Evolutionary conservation across 768 basidiomycete species (phyloP).

Genomic region (Terana coerulea): DNA sequence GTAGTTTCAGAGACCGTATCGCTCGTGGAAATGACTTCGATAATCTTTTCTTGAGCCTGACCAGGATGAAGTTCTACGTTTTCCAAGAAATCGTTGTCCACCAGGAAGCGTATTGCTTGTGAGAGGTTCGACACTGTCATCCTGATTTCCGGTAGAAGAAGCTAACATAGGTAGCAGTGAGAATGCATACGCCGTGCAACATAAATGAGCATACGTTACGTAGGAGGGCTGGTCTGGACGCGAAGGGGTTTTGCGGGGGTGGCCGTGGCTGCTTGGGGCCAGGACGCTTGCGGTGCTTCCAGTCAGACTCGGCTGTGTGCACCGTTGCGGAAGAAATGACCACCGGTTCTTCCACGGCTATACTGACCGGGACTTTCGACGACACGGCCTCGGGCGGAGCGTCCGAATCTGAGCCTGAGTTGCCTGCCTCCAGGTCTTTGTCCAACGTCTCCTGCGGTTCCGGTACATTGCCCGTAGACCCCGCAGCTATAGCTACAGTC

Average conservation of each 20-base stretch:
- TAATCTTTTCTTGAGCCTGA: slow-evolving; percentile 59
- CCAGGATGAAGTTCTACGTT: slow-evolving; percentile 81
- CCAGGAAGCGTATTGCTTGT: slow-evolving; percentile 87
- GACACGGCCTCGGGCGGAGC: slow-evolving; percentile 56
- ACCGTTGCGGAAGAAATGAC: background rate
- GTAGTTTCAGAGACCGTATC: background rate
- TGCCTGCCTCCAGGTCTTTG: background rate
- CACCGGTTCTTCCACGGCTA: background rate
- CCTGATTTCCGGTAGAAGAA: slow-evolving; percentile 82
- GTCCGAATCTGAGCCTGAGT: slow-evolving; percentile 24
- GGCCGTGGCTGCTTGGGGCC: slow-evolving; percentile 41
- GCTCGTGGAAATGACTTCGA: slow-evolving; percentile 46
- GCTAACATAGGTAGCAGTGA: slow-evolving; percentile 35
- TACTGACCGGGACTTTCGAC: slow-evolving; percentile 38
- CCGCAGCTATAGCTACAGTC: too few relatives aligned
- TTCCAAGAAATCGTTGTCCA: slow-evolving; percentile 82
- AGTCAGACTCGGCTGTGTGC: background rate
- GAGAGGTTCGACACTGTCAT: slow-evolving; percentile 89
- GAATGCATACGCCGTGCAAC: background rate
- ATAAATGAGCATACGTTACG: slow-evolving; percentile 72
- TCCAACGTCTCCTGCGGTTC: background rate
- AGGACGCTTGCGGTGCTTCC: slow-evolving; percentile 21
- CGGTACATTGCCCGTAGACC: too few relatives aligned
- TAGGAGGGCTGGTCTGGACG: slow-evolving; percentile 63
- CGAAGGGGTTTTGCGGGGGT: slow-evolving; percentile 60